These are phyloP conservation scores for Pulveroboletus sp. DNA, from an alignment of 768 basidiomycete genomes.

Conservation along the genomic window DNA sequence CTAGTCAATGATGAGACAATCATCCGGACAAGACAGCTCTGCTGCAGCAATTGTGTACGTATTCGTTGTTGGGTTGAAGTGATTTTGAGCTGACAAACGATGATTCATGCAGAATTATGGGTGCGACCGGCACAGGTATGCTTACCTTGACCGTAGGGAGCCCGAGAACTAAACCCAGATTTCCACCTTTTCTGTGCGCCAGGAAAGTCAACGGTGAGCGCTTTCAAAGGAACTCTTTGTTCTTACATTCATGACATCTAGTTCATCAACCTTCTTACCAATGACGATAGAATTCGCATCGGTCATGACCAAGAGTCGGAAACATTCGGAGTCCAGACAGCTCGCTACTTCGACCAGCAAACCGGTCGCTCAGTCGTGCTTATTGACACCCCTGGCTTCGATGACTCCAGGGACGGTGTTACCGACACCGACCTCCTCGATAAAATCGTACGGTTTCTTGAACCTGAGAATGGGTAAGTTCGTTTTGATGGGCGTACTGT, in stretches of 20 bases:
- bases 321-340: slow-evolving; percentile 1
- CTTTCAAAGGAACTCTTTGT: no score
- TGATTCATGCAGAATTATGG: slow-evolving; percentile 3
- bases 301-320: slow-evolving; percentile 7
- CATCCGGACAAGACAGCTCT: neutral
- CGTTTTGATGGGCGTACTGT: no score
- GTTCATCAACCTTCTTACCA: slow-evolving; percentile 8
- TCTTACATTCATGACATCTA: neutral
- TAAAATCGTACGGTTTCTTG: slow-evolving; percentile 7
- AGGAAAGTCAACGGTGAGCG: slow-evolving; percentile 11
- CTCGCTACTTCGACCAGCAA: neutral
- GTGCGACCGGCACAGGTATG: slow-evolving; percentile 8
- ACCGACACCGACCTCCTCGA: slow-evolving; percentile 21
- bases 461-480: neutral
- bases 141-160: neutral
- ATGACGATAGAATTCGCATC: slow-evolving; percentile 1
- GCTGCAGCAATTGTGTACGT: neutral
- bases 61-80: neutral
- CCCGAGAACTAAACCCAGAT: neutral
- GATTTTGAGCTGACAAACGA: neutral
- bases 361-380: slow-evolving; percentile 7
- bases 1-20: neutral
- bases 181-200: neutral
- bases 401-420: slow-evolving; percentile 11
- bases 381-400: slow-evolving; percentile 17